These are phyloP conservation scores for Apiospora koreana DNA, from an alignment of 2,329 filamentous ascomycete species.

Conservation along the genomic window DNA sequence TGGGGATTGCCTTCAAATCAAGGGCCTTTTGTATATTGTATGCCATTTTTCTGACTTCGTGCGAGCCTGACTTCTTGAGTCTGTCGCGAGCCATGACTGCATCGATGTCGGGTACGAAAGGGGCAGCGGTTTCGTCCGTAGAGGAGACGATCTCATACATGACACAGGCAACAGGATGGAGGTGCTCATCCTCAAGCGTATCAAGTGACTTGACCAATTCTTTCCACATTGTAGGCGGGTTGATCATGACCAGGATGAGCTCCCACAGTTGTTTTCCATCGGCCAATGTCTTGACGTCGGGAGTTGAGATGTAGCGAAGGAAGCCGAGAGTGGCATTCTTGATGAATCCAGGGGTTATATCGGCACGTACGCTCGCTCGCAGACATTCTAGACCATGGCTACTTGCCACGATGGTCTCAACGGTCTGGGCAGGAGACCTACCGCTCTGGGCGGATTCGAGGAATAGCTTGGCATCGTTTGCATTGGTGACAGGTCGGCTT, in stretches of 20 bases:
- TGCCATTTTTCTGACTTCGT: constrained; percentile 27
- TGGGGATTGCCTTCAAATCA: constrained; percentile 27
- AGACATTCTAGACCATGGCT: constrained; percentile 27
- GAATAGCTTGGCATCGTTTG: constrained; percentile 30
- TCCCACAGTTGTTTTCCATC: constrained; percentile 50
- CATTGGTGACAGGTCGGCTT: constrained; percentile 21
- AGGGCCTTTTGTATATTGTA: constrained; percentile 43
- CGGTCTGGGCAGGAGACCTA: constrained; percentile 21
- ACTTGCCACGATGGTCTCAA: constrained; percentile 31
- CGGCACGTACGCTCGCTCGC: constrained; percentile 23
- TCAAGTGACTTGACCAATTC: constrained; percentile 32
- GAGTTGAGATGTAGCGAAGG: constrained; percentile 40
- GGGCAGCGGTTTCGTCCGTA: not conserved
- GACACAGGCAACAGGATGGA: constrained; percentile 49
- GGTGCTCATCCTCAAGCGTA: constrained; percentile 32
- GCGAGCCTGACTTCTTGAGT: constrained; percentile 24
- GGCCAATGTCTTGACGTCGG: constrained; percentile 47
- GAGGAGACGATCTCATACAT: constrained; percentile 46
- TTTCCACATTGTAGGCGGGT: constrained; percentile 58
- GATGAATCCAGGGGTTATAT: constrained; percentile 33
- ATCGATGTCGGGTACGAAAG: constrained; percentile 28
- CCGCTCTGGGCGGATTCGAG: constrained; percentile 29
- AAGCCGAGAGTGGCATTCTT: constrained; percentile 34
- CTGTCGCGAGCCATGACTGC: constrained; percentile 18
- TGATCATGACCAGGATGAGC: constrained; percentile 46